These are phyloP conservation scores for Asclepias syriaca DNA, from an alignment of 257 asterid species.

Conservation along the genomic window DNA sequence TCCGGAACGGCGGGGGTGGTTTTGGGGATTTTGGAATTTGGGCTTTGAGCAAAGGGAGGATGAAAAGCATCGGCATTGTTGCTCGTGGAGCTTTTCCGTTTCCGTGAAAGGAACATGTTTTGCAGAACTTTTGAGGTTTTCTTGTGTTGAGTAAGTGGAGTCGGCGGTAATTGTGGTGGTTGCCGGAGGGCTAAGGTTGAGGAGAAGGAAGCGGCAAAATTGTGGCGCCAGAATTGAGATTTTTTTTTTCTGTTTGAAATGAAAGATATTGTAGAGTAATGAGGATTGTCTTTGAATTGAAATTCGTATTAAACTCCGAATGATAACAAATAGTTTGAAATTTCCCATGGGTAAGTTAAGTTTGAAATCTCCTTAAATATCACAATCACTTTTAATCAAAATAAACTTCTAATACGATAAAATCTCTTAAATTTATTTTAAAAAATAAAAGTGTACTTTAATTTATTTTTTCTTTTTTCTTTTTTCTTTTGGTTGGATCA, in stretches of 20 bases:
- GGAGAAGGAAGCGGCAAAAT: neutral
- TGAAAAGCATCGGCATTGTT: slow-evolving; percentile 5
- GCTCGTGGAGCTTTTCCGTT: slow-evolving; percentile 10
- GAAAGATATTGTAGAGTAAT: too few relatives aligned
- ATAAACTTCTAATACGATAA: too few relatives aligned
- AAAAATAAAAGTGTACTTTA: too few relatives aligned
- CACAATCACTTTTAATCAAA: too few relatives aligned
- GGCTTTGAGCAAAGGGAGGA: slow-evolving; percentile 18
- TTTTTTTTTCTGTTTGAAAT: neutral
- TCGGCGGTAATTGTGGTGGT: slow-evolving; percentile 5
- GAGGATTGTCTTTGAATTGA: too few relatives aligned
- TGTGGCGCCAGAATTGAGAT: slow-evolving; percentile 9
- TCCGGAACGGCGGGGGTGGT: slow-evolving; percentile 18
- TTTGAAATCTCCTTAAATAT: too few relatives aligned
- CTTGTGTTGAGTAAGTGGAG: slow-evolving; percentile 5
- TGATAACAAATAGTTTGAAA: too few relatives aligned
- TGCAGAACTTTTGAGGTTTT: neutral
- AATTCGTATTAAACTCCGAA: too few relatives aligned
- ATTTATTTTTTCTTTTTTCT: too few relatives aligned
- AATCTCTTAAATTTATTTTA: too few relatives aligned
- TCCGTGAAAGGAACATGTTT: slow-evolving; percentile 20
- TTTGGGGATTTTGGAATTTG: slow-evolving; percentile 20
- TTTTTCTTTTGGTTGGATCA: too few relatives aligned
- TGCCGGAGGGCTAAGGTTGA: neutral
- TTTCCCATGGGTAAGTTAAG: too few relatives aligned